Percentiles rank a stretch among this genome's conserved stretches.
Evolutionary conservation across 2,329 filamentous ascomycete genomes (phyloP).

Genomic region (Aspergillus sojae): DNA sequence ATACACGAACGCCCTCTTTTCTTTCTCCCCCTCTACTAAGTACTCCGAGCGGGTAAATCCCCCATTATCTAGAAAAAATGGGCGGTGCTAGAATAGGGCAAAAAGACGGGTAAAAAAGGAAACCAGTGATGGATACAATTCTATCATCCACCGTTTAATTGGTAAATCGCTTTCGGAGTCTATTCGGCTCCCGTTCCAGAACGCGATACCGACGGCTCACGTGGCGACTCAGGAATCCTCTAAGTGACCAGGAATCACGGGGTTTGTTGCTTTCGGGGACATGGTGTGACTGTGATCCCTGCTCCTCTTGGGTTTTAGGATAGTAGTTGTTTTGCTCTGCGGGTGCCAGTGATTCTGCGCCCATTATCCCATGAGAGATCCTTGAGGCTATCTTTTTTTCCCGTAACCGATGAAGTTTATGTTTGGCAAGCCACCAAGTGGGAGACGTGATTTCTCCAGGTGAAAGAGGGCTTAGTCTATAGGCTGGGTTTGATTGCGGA

Average conservation of each 20-base stretch:
- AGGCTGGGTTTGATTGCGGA: background rate
- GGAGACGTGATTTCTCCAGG: background rate
- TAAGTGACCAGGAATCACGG: constrained; percentile 31
- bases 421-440: constrained; percentile 1
- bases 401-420: background rate
- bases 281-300: constrained; percentile 11
- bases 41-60: background rate
- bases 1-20: background rate
- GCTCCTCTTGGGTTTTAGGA: constrained; percentile 16
- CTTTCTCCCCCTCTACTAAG: background rate
- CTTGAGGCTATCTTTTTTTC: background rate
- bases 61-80: background rate
- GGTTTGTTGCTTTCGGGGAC: constrained; percentile 5
- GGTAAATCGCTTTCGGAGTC: constrained; percentile 30
- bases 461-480: background rate
- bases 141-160: constrained; percentile 9
- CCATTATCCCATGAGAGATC: constrained; percentile 22
- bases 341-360: constrained; percentile 23
- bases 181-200: constrained; percentile 35
- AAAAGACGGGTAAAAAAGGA: background rate
- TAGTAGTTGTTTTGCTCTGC: constrained; percentile 19
- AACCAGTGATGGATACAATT: background rate
- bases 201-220: constrained; percentile 33
- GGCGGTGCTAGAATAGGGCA: background rate
- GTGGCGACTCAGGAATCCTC: constrained; percentile 29